Evolutionary conservation across 2,329 filamentous ascomycete genomes (phyloP).

Genomic region (Ophiosphaerella korrae): DNA sequence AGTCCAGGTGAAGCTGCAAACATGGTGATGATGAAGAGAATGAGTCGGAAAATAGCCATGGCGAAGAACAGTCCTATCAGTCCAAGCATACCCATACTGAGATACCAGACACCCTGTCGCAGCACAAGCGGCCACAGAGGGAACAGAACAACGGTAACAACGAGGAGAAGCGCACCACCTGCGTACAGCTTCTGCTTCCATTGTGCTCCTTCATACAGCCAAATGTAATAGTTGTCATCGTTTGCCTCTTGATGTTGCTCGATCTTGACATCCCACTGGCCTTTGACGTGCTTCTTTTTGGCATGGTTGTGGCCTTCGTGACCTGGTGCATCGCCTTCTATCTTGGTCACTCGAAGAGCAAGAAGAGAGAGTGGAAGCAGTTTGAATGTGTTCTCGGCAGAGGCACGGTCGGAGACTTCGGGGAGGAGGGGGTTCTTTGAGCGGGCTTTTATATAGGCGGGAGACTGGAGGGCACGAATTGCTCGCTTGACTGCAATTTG

Average conservation of each 20-base stretch:
- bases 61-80: constrained; percentile 92
- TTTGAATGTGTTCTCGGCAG: constrained; percentile 93
- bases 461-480: constrained; percentile 84
- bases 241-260: constrained; percentile 91
- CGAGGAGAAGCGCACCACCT: constrained; percentile 76
- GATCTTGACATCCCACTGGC: constrained; percentile 92
- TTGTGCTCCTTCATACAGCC: constrained; percentile 93
- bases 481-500: constrained; percentile 81
- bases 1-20: constrained; percentile 83
- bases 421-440: constrained; percentile 90
- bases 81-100: constrained; percentile 90
- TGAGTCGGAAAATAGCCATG: constrained; percentile 96
- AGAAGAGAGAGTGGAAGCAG: constrained; percentile 92
- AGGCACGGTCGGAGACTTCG: constrained; percentile 82
- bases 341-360: constrained; percentile 84
- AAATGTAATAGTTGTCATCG: constrained; percentile 92
- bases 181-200: constrained; percentile 94
- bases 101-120: constrained; percentile 93
- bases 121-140: constrained; percentile 93
- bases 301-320: constrained; percentile 65
- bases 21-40: constrained; percentile 91
- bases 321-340: constrained; percentile 68
- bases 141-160: constrained; percentile 92
- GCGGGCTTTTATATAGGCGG: constrained; percentile 85
- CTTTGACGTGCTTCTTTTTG: constrained; percentile 83